These are phyloP conservation scores for Elsinoe ampelina DNA, from an alignment of 2,329 filamentous ascomycete genomes.

Conservation along the genomic window DNA sequence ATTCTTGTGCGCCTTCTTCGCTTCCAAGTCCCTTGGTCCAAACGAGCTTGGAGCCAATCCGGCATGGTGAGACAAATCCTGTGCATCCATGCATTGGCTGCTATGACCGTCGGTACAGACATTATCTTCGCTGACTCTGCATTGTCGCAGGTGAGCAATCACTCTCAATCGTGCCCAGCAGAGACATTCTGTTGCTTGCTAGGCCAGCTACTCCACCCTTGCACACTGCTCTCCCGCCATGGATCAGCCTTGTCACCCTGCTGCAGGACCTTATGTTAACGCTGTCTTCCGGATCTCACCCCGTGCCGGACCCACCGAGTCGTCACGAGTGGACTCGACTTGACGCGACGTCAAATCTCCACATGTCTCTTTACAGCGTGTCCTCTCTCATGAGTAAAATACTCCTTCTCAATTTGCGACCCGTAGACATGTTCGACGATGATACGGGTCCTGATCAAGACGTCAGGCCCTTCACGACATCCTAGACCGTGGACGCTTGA, in stretches of 20 bases:
- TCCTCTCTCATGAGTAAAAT: background rate
- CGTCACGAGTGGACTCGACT: background rate
- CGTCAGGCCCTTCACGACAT: too few relatives aligned
- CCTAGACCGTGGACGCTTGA: too few relatives aligned
- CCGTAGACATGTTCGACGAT: background rate
- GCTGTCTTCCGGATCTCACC: background rate
- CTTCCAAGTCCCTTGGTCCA: too few relatives aligned
- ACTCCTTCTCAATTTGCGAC: background rate
- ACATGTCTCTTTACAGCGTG: background rate
- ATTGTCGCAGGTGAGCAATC: background rate
- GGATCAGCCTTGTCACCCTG: background rate
- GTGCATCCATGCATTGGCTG: background rate
- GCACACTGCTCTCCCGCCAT: background rate
- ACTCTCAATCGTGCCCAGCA: background rate
- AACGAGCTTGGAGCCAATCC: background rate
- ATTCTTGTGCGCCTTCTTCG: too few relatives aligned
- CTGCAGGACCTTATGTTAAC: too few relatives aligned
- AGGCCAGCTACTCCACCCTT: background rate
- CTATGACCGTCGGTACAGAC: too few relatives aligned
- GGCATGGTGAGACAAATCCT: background rate
- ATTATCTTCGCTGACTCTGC: too few relatives aligned
- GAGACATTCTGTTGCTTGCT: background rate
- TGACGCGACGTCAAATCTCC: background rate
- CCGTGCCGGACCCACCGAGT: background rate
- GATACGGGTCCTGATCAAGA: background rate